phyloP scores from a whole-genome alignment of 257 asterid species.

The Cinchona pubescens region DNA sequence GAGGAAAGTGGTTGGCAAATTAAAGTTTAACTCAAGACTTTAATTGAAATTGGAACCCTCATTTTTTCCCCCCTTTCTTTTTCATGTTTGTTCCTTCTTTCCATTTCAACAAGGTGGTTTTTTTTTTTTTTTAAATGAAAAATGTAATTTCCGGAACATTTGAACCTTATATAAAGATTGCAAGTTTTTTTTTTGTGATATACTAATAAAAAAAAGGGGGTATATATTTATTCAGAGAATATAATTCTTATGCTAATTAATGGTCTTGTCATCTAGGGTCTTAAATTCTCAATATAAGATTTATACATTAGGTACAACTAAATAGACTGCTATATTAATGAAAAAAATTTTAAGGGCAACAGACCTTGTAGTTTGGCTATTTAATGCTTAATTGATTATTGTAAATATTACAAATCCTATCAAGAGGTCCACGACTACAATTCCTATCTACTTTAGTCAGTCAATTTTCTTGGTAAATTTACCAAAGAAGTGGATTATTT shows the following conservation, averaged over 20 bases:
- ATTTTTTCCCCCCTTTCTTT: background rate
- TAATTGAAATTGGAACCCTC: background rate
- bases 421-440: background rate
- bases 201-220: background rate
- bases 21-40: background rate
- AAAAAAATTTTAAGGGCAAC: background rate
- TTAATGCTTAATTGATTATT: background rate
- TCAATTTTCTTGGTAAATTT: background rate
- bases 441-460: background rate
- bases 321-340: background rate
- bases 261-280: background rate
- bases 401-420: background rate
- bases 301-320: background rate
- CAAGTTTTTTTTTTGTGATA: background rate
- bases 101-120: background rate
- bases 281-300: background rate
- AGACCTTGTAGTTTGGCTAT: background rate
- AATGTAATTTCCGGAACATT: background rate
- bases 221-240: background rate
- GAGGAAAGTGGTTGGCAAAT: background rate
- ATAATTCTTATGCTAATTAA: background rate
- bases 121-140: background rate
- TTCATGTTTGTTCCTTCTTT: background rate
- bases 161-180: background rate
- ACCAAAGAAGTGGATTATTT: no score